phyloP scores from a whole-genome alignment of 108 stramenopile species.

The Cyclotella baltica region DNA sequence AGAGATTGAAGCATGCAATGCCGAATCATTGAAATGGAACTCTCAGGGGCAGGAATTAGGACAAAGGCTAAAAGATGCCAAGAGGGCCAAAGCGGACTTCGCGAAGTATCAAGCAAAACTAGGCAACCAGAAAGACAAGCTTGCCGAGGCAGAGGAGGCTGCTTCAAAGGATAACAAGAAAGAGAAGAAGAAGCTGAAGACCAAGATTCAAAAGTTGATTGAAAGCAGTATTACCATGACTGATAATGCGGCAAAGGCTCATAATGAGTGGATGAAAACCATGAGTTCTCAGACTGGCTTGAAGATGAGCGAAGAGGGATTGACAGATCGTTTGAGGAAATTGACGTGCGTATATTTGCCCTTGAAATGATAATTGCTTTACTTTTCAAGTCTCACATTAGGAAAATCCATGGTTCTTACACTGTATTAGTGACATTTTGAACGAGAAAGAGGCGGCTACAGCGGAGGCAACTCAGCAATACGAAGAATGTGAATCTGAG shows the following conservation, averaged over 20 bases:
- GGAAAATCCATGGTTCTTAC: no score
- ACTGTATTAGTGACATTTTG: slow-evolving; percentile 26
- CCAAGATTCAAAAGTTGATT: slow-evolving; percentile 57
- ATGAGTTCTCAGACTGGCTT: slow-evolving; percentile 55
- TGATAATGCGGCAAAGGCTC: slow-evolving; percentile 57
- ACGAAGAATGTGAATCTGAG: slow-evolving; percentile 37
- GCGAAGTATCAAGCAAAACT: slow-evolving; percentile 49
- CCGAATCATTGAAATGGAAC: slow-evolving; percentile 35
- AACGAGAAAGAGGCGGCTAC: slow-evolving; percentile 32
- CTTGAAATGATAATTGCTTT: not conserved
- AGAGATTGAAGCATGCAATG: slow-evolving; percentile 37
- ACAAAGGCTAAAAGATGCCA: slow-evolving; percentile 43
- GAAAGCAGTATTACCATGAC: slow-evolving; percentile 46
- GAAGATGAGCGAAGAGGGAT: slow-evolving; percentile 61
- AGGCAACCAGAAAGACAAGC: slow-evolving; percentile 59
- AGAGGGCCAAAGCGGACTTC: slow-evolving; percentile 35
- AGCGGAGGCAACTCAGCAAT: slow-evolving; percentile 33
- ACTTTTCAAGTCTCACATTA: not conserved
- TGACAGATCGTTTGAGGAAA: slow-evolving; percentile 45
- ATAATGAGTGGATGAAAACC: slow-evolving; percentile 62
- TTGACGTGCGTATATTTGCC: slow-evolving; percentile 53
- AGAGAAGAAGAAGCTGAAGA: slow-evolving; percentile 62
- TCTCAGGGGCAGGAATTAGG: slow-evolving; percentile 46
- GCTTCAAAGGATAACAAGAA: slow-evolving; percentile 61
- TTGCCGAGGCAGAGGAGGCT: slow-evolving; percentile 59